Base-by-base conservation (phyloP, 495 filamentous ascomycete genomes). In the Corynascus novoguineensis region DNA sequence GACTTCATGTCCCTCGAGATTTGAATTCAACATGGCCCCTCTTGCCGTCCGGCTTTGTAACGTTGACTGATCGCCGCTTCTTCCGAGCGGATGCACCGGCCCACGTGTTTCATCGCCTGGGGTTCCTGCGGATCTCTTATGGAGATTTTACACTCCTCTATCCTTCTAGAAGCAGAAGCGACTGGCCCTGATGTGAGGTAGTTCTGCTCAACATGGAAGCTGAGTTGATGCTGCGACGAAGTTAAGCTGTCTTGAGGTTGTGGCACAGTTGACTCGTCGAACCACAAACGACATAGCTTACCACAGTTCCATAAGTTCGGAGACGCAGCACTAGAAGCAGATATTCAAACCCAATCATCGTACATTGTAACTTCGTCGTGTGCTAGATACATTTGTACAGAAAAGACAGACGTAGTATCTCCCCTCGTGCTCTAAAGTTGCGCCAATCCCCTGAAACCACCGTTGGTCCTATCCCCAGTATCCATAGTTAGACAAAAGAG, bases 401-500 rank as follows among this genome's bases (percentile, higher is more conserved):
- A 31, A 31, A 49, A 22, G 28, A 53, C 14, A 53, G 35, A 41
- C n/a, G 37, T 53, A 38, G 37, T 42, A 53, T 53, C 32, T 22
- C 44, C n/a, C 22, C 25, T 24, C 15, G 22, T 52, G 24, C 50
- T 14, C 14, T 6, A 31, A 35, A 11, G 21, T 21, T 35, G 37
- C 25, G 47, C 35, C 35, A 19, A 28, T 17, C 50, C 50, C 50
- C 27, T 42, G 25, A 53, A 44, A 22, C 1, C 4, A 11, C 53
- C 41, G 21, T 24, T 45, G 15, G 28, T 42, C 49, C 22, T 12
- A 5, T 34, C 49, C 49, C 48, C 38, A 51, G 49, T 51, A n/a
- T n/a, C n/a, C n/a, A n/a, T n/a, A n/a, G n/a, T n/a, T n/a, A 55
- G 28, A 55, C 53, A 54, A 37, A 46, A 15, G 21, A 34, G 28